These are phyloP conservation scores for Malus hybrid DNA, from an alignment of 331 rosid genomes.

Conservation along the genomic window DNA sequence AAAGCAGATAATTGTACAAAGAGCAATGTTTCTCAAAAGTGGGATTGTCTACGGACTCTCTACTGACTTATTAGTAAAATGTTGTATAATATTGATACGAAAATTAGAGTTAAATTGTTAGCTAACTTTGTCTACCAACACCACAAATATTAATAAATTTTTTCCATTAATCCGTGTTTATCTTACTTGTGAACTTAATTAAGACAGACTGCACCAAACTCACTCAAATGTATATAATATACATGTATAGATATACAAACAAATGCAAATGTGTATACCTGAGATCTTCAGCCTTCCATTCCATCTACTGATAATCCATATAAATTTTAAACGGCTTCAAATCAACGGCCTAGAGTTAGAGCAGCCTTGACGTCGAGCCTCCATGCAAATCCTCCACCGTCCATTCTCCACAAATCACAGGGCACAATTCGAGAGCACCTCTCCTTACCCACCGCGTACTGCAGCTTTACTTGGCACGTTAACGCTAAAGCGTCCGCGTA, in stretches of 20 bases:
- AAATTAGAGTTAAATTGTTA: too few species aligned
- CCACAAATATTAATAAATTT: too few species aligned
- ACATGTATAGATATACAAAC: too few species aligned
- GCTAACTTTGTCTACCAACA: too few species aligned
- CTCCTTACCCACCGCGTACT: conserved; percentile 20
- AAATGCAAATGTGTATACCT: conserved; percentile 2
- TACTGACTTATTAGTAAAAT: too few species aligned
- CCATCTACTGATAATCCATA: not conserved
- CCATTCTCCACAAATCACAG: conserved; percentile 59
- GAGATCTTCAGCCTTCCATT: not conserved
- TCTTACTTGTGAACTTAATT: not conserved
- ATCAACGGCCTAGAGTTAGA: conserved; percentile 45
- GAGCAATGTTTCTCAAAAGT: too few species aligned
- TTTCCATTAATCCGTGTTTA: not conserved
- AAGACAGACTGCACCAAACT: not conserved
- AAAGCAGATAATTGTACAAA: too few species aligned
- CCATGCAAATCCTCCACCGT: conserved; percentile 78
- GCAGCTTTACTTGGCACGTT: conserved; percentile 45
- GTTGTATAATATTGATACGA: too few species aligned
- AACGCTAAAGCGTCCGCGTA: conserved; percentile 7
- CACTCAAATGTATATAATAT: not conserved
- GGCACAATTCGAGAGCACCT: conserved; percentile 38
- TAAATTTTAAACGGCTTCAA: not conserved
- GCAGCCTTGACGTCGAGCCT: conserved; percentile 62
- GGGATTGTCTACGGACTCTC: too few species aligned